Percentiles rank a stretch among this genome's conserved stretches.
Conservation (phyloP, 495 filamentous ascomycete species). For the Annulohypoxylon stygium region DNA sequence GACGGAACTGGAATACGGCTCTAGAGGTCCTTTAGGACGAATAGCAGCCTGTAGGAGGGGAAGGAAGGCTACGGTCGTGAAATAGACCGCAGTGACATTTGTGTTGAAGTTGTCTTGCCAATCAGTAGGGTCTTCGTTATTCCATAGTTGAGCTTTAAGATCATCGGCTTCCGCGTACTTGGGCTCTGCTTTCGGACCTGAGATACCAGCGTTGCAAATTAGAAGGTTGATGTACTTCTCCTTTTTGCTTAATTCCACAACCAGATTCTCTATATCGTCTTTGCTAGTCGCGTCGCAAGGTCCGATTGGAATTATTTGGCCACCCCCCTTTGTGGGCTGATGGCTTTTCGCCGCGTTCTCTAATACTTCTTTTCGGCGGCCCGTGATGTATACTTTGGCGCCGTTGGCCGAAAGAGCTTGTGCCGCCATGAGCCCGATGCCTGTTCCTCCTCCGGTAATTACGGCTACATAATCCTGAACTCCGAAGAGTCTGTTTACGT, state of each 20-base stretch:
- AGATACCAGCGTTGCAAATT: slow-evolving; percentile 72
- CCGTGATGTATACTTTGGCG: slow-evolving; percentile 75
- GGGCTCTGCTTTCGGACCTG: slow-evolving; percentile 59
- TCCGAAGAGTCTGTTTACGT: slow-evolving; percentile 61
- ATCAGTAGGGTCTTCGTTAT: slow-evolving; percentile 59
- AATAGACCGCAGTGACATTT: slow-evolving; percentile 72
- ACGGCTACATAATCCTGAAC: slow-evolving; percentile 69
- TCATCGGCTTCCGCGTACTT: slow-evolving; percentile 57
- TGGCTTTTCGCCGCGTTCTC: slow-evolving; percentile 61
- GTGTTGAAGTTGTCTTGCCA: slow-evolving; percentile 68
- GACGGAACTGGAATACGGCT: slow-evolving; percentile 63
- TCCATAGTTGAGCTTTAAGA: slow-evolving; percentile 59
- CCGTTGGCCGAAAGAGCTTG: slow-evolving; percentile 73
- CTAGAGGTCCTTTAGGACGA: slow-evolving; percentile 58
- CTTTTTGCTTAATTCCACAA: slow-evolving; percentile 61
- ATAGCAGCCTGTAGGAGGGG: slow-evolving; percentile 64
- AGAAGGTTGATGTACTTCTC: slow-evolving; percentile 71
- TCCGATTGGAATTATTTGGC: slow-evolving; percentile 54
- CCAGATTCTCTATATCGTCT: slow-evolving; percentile 67
- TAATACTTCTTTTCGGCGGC: slow-evolving; percentile 68
- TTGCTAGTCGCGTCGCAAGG: slow-evolving; percentile 75
- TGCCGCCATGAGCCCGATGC: slow-evolving; percentile 74
- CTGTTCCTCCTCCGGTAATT: slow-evolving; percentile 69
- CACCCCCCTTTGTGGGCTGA: slow-evolving; percentile 46
- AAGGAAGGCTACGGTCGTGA: slow-evolving; percentile 73